Conservation (phyloP, 805 yeast species). For the Candida piceae region DNA sequence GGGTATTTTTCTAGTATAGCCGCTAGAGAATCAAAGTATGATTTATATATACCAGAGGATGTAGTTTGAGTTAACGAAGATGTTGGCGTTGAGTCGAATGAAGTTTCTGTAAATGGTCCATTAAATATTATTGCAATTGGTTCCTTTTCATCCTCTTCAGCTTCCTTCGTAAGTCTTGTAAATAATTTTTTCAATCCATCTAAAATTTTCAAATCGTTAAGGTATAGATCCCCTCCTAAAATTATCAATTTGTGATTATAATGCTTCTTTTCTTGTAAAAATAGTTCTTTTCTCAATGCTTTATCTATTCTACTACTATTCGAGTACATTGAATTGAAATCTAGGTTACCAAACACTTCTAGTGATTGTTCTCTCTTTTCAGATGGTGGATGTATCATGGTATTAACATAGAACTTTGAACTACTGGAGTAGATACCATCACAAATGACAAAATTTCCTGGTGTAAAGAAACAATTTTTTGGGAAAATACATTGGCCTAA, state of each 20-base stretch:
- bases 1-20: constrained; percentile 57
- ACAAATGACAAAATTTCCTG: constrained; percentile 73
- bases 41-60: constrained; percentile 52
- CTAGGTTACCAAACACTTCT: constrained; percentile 74
- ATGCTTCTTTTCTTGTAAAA: constrained; percentile 50
- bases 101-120: constrained; percentile 73
- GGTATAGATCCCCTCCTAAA: constrained; percentile 67
- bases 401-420: constrained; percentile 67
- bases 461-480: constrained; percentile 58
- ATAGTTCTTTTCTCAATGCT: constrained; percentile 49
- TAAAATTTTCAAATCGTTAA: constrained; percentile 55
- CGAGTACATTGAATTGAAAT: constrained; percentile 39
- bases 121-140: constrained; percentile 72
- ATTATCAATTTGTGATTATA: constrained; percentile 56
- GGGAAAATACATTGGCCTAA: constrained; percentile 57
- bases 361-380: constrained; percentile 65
- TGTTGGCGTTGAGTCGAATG: constrained; percentile 53
- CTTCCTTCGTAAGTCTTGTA: constrained; percentile 44
- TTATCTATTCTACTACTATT: constrained; percentile 52
- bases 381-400: constrained; percentile 83
- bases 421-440: constrained; percentile 81
- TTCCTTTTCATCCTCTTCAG: constrained; percentile 26
- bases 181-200: constrained; percentile 67
- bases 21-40: constrained; percentile 71
- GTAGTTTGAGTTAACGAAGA: constrained; percentile 45